phyloP scores from a whole-genome alignment of 805 yeast genomes.

The Ogataea minuta region DNA sequence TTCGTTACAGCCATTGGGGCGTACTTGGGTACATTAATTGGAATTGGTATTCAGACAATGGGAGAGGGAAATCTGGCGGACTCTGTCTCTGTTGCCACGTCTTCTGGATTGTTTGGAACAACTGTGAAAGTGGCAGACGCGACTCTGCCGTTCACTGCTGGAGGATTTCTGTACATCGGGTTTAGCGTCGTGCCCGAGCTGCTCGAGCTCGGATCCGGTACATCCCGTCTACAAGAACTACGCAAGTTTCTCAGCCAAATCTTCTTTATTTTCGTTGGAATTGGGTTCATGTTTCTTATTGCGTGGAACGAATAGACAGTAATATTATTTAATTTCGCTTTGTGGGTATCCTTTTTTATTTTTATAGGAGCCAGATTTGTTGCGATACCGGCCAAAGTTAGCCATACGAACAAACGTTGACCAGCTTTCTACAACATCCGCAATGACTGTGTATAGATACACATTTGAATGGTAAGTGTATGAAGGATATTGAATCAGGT shows the following conservation, averaged over 20 bases:
- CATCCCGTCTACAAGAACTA: conserved; percentile 39
- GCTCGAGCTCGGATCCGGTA: conserved; percentile 41
- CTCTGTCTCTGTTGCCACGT: background rate
- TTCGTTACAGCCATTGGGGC: conserved; percentile 66
- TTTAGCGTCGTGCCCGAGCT: conserved; percentile 77
- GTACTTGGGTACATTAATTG: conserved; percentile 60
- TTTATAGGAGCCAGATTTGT: background rate
- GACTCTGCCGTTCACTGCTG: conserved; percentile 71
- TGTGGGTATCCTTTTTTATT: conserved; percentile 7
- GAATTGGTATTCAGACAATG: conserved; percentile 51
- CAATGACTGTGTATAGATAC: conserved; percentile 20
- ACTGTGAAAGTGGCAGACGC: conserved; percentile 48
- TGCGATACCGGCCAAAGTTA: background rate
- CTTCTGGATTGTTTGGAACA: conserved; percentile 41
- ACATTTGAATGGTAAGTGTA: conserved; percentile 28
- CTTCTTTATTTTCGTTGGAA: conserved; percentile 49
- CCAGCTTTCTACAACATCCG: background rate
- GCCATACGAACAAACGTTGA: no score
- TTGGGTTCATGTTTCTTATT: conserved; percentile 53
- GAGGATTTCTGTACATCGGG: conserved; percentile 72
- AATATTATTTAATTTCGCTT: background rate
- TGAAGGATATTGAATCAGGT: background rate
- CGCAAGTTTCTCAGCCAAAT: conserved; percentile 46
- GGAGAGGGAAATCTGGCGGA: conserved; percentile 11
- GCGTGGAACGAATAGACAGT: conserved; percentile 42